Percentiles rank a stretch among this genome's conserved stretches.
Evolutionary conservation across 306 rosid genomes (phyloP).

Genomic region (Ceratonia siliqua): DNA sequence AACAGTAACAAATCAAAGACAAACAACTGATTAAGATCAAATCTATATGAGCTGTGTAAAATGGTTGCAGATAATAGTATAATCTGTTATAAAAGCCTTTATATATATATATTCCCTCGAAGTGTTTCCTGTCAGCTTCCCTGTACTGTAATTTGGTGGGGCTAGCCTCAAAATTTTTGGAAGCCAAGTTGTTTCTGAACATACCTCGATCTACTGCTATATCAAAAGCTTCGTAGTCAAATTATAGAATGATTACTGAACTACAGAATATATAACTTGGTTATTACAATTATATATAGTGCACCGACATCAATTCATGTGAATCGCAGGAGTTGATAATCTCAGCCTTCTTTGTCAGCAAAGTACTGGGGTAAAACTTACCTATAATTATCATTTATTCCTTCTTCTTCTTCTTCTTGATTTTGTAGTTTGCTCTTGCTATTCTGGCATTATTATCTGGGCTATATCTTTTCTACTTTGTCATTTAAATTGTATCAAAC

Average conservation of each 20-base stretch:
- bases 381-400: slow-evolving; percentile 34
- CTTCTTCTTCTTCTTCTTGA: slow-evolving; percentile 18
- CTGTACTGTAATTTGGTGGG: slow-evolving; percentile 14
- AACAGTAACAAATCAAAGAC: neutral
- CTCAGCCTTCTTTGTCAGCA: too few relatives aligned
- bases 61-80: neutral
- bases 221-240: slow-evolving; percentile 31
- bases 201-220: neutral
- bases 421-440: neutral
- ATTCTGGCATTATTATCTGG: neutral
- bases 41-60: neutral
- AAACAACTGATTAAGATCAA: too few relatives aligned
- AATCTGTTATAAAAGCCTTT: neutral
- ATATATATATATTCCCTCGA: neutral
- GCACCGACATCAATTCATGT: too few relatives aligned
- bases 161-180: neutral
- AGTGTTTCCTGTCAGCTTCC: neutral
- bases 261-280: slow-evolving; percentile 1
- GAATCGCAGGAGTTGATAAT: neutral
- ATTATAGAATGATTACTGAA: slow-evolving; percentile 28
- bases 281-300: neutral
- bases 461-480: neutral
- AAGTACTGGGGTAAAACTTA: too few relatives aligned
- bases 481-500: neutral
- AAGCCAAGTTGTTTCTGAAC: neutral